Evolutionary conservation across 2,329 filamentous ascomycete genomes (phyloP).

Genomic region (Xylariaceae sp.): DNA sequence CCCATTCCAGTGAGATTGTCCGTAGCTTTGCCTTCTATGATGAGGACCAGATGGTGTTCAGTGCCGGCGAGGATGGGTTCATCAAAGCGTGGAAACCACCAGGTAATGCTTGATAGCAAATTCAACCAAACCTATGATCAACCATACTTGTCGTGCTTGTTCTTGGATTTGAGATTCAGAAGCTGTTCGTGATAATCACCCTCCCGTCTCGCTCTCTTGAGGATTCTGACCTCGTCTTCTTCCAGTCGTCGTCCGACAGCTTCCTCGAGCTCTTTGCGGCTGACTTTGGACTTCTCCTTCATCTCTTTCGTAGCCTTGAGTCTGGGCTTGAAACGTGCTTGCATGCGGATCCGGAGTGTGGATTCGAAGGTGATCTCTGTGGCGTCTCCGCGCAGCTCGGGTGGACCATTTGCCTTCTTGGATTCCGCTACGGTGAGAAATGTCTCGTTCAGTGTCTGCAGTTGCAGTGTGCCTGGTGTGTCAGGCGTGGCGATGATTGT

Average conservation of each 20-base stretch:
- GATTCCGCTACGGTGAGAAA: slow-evolving; percentile 64
- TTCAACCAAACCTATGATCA: slow-evolving; percentile 29
- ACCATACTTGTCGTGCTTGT: slow-evolving; percentile 84
- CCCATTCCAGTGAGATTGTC: slow-evolving; percentile 63
- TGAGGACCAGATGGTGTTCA: slow-evolving; percentile 56
- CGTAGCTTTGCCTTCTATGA: slow-evolving; percentile 64
- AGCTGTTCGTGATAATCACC: slow-evolving; percentile 88
- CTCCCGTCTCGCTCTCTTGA: slow-evolving; percentile 81
- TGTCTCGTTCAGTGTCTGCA: slow-evolving; percentile 70
- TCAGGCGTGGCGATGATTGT: slow-evolving; percentile 61
- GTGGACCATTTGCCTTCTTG: slow-evolving; percentile 46
- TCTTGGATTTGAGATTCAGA: slow-evolving; percentile 84
- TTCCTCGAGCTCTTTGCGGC: slow-evolving; percentile 77
- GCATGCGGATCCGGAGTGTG: slow-evolving; percentile 82
- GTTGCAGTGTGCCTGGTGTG: slow-evolving; percentile 67
- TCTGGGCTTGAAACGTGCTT: slow-evolving; percentile 87
- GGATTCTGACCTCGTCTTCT: slow-evolving; percentile 79
- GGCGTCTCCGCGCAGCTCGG: slow-evolving; percentile 75
- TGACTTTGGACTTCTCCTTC: slow-evolving; percentile 82
- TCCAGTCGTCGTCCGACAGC: slow-evolving; percentile 72
- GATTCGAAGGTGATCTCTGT: slow-evolving; percentile 66
- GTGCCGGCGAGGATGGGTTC: slow-evolving; percentile 57
- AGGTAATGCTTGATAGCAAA: slow-evolving; percentile 19
- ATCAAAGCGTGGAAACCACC: slow-evolving; percentile 55
- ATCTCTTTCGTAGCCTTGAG: slow-evolving; percentile 78